Conservation (phyloP, 2,329 filamentous ascomycete genomes). For the Neofusicoccum umdonicola region DNA sequence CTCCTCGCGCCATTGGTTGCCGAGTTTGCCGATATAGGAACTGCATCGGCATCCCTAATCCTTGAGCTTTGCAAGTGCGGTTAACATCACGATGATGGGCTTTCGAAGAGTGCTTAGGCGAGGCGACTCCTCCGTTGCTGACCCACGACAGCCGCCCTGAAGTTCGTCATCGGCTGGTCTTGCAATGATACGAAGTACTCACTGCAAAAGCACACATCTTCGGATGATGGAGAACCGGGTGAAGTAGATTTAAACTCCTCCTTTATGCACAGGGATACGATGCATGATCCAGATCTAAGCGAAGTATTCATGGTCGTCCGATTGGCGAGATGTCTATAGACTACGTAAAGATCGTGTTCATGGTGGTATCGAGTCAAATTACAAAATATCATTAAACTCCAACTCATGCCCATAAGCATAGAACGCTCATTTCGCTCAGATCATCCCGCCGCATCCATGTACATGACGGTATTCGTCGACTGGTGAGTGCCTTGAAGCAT, state of each 20-base stretch:
- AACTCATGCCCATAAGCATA: background rate
- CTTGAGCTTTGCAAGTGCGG: background rate
- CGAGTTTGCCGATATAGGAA: constrained; percentile 2
- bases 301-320: background rate
- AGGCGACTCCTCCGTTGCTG: too few species aligned
- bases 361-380: background rate
- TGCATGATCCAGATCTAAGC: background rate
- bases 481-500: background rate
- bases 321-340: background rate
- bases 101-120: too few species aligned
- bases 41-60: background rate
- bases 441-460: background rate
- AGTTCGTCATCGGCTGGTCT: too few species aligned
- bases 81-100: too few species aligned
- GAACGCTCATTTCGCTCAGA: constrained; percentile 6
- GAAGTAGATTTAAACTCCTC: background rate
- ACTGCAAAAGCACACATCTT: too few species aligned
- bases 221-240: background rate
- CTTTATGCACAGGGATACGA: background rate
- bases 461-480: constrained; percentile 1
- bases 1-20: background rate
- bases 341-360: background rate
- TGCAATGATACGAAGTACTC: too few species aligned
- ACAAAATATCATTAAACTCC: background rate
- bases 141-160: too few species aligned